Percentiles rank a stretch among this genome's conserved stretches.
These are phyloP conservation scores for Xylaria multiplex DNA, from an alignment of 2,329 filamentous ascomycete species.

Conservation along the genomic window DNA sequence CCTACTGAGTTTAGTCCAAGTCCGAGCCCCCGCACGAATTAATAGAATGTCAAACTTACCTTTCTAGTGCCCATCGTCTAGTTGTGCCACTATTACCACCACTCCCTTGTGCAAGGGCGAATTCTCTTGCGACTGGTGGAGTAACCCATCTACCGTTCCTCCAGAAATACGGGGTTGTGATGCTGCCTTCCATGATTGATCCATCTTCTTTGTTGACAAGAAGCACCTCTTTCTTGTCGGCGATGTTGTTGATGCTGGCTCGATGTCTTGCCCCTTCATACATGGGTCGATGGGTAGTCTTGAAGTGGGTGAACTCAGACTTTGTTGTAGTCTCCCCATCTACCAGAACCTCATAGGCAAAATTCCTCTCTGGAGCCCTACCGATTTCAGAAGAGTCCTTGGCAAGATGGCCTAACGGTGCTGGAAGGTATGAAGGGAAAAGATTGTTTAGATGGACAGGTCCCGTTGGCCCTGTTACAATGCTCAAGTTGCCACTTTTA, in stretches of 20 bases:
- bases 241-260: conserved; percentile 59
- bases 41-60: conserved; percentile 51
- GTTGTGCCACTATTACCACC: conserved; percentile 88
- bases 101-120: conserved; percentile 56
- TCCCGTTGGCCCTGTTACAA: conserved; percentile 51
- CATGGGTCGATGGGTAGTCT: conserved; percentile 78
- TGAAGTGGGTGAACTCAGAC: conserved; percentile 81
- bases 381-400: conserved; percentile 27
- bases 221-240: conserved; percentile 75
- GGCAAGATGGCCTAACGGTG: conserved; percentile 50
- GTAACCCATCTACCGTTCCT: conserved; percentile 80
- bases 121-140: conserved; percentile 67
- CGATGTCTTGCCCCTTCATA: conserved; percentile 77
- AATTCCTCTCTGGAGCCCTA: conserved; percentile 42
- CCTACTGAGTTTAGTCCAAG: conserved; percentile 48
- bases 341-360: conserved; percentile 56
- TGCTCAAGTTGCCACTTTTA: conserved; percentile 57
- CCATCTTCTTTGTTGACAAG: conserved; percentile 69
- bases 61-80: conserved; percentile 82
- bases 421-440: conserved; percentile 66
- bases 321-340: conserved; percentile 55
- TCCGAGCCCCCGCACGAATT: not conserved
- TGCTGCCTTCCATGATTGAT: conserved; percentile 85
- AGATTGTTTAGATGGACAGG: conserved; percentile 54
- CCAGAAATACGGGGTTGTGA: conserved; percentile 85